Base-by-base conservation (phyloP, 768 basidiomycete species). In the Boletus sp. region DNA sequence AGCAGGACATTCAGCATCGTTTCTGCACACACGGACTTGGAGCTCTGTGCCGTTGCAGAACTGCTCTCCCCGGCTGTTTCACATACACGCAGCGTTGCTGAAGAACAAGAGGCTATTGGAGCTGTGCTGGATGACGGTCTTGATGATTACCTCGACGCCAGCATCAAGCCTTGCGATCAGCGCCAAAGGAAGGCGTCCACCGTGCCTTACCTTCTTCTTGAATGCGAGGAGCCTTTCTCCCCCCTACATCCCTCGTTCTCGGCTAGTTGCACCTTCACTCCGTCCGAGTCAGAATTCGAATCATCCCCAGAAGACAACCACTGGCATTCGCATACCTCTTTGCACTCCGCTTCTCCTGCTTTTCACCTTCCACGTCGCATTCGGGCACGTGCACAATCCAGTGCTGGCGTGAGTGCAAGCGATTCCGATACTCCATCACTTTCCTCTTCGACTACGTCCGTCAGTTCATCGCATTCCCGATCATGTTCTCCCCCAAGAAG, bases 341-440 rank as follows among this genome's bases (percentile, higher is more conserved):
- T 56, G n/a, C 52, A 58, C 27, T 43, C 61, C 14, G 11, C 60
- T 11, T 62, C 50, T 54, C 61, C 65, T n/a, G 21, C 56, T 21
- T 72, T 67, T 61, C 73, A 72, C 50, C 61, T 73, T 33, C 72
- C 75, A 35, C 69, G 66, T 42, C 74, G 74, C 34, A 5, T 37
- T 25, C 69, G 70, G 21, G 51, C 65, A 37, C 61, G 64, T 7
- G 54, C 67, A 27, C 66, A 61, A 37, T 65, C 68, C 10, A 61
- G 64, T 44, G 63, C 71, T 6, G 60, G 64, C 41, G 49, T 72
- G 23, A 68, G 71, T 39, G 50, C 63, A 19, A 70, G 73, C 50
- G 75, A 75, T 54, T 77, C 75, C 47, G 77, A 79, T 53, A 75
- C 74, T n/a, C 78, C 78, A n/a, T 79, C 80, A 10, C 69, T 82